These are phyloP conservation scores for Dactylellina parvicollis DNA, from an alignment of 2,329 filamentous ascomycete genomes.

Conservation along the genomic window DNA sequence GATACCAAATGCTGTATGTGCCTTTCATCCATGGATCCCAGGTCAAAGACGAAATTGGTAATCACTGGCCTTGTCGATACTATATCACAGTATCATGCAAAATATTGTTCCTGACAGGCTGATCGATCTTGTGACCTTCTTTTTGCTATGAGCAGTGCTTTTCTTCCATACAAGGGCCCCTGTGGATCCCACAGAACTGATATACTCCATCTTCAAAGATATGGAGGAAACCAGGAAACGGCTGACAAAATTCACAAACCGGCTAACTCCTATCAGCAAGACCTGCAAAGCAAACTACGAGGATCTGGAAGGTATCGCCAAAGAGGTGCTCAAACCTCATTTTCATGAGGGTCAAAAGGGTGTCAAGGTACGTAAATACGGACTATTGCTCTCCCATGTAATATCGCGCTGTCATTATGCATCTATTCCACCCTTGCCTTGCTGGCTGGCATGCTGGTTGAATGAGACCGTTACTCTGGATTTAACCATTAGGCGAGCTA, in stretches of 20 bases:
- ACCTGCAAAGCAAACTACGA: conserved; percentile 74
- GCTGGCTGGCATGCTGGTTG: conserved; percentile 22
- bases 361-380: conserved; percentile 57
- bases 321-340: conserved; percentile 70
- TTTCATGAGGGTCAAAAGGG: conserved; percentile 66
- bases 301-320: conserved; percentile 73
- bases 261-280: conserved; percentile 66
- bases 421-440: conserved; percentile 32
- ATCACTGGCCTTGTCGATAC: neutral
- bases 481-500: conserved; percentile 53
- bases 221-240: conserved; percentile 61
- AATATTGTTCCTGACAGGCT: conserved; percentile 52
- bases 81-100: conserved; percentile 26
- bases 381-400: conserved; percentile 43
- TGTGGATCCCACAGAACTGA: conserved; percentile 66
- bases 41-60: conserved; percentile 34
- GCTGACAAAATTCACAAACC: conserved; percentile 65
- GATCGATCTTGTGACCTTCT: conserved; percentile 54
- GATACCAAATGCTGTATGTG: conserved; percentile 66
- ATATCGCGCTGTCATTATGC: conserved; percentile 46
- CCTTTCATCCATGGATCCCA: conserved; percentile 30
- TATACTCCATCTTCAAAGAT: conserved; percentile 66
- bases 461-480: conserved; percentile 41
- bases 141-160: conserved; percentile 62
- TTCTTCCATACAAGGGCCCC: conserved; percentile 67